A percentile compares a stretch with the other conserved stretches of the same genome.
Conservation (phyloP, 805 yeast genomes). For the Candida oleophila region DNA sequence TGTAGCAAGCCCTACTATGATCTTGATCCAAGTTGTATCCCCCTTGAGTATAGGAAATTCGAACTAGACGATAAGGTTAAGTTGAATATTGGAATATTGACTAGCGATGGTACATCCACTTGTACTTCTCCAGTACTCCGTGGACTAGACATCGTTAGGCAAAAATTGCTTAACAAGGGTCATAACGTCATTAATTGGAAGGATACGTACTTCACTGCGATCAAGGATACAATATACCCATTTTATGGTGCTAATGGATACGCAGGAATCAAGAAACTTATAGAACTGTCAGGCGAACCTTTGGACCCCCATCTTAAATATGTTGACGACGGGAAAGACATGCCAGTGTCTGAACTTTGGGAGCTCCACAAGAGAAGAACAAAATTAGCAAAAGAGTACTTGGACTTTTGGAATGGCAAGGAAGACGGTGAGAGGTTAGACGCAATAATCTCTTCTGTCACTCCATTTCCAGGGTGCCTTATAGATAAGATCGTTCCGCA, state of each 20-base stretch:
- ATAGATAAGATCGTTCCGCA: slow-evolving; percentile 51
- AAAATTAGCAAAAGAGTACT: slow-evolving; percentile 19
- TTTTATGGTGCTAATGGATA: slow-evolving; percentile 48
- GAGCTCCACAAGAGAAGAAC: neutral
- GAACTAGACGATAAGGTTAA: neutral
- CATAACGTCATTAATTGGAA: slow-evolving; percentile 49
- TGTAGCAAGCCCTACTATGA: neutral
- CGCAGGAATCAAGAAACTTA: slow-evolving; percentile 27
- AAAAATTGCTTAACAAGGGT: slow-evolving; percentile 23
- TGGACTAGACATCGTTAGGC: slow-evolving; percentile 2
- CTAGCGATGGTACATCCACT: neutral
- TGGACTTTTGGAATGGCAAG: slow-evolving; percentile 34
- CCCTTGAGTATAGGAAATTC: neutral
- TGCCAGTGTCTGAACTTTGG: slow-evolving; percentile 23
- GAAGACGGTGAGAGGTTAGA: slow-evolving; percentile 36
- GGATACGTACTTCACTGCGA: slow-evolving; percentile 30
- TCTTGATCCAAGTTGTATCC: neutral
- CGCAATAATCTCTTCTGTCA: slow-evolving; percentile 27
- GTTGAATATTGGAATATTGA: slow-evolving; percentile 2
- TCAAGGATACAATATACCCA: slow-evolving; percentile 21
- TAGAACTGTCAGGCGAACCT: slow-evolving; percentile 42
- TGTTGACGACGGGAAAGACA: slow-evolving; percentile 30
- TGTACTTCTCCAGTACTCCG: slow-evolving; percentile 5
- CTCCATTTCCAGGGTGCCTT: slow-evolving; percentile 34
- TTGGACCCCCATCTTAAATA: slow-evolving; percentile 37